Evolutionary conservation across 306 rosid species (phyloP), one percentile per base, ranked within the genome.

Genomic region (Vachellia pachyceras): DNA sequence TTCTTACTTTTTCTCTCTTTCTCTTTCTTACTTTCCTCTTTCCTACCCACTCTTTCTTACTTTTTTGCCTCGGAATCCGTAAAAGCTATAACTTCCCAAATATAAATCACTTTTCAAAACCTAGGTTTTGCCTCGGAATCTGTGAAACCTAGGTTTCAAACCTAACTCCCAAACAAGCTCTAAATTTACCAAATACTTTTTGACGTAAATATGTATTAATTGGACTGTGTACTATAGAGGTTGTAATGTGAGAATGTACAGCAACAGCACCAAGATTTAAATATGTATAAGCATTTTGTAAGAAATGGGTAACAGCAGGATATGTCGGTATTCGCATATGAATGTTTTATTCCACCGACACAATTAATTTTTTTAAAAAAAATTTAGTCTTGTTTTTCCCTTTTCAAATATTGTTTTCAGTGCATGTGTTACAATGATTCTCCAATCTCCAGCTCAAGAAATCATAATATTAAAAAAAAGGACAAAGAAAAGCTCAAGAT

Each of bases 341-440:
- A 5, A 69, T 42, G 63, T 39, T 72, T 73, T 52, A 41, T 73
- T 65, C 70, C 80, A 78, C 86, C 83, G 80, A 83, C 83, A 73
- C 83, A 50, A 33, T 15, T 47, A 2, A 13, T 49, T 52, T 0
- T 18, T 52, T 54, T 54, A n/a, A n/a, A n/a, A n/a, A n/a, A n/a
- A n/a, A n/a, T n/a, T n/a, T n/a, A n/a, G 7, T 50, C 7, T 7
- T 40, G 9, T 18, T 66, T 44, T 10, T 22, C 1, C 3, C 8
- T 29, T 64, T 35, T 60, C 22, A 20, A 68, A 40, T 15, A 39
- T 49, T 29, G 15, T 63, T 61, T 63, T 10, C 50, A 14, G 61
- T 39, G 44, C 75, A 77, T 47, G 68, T 40, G 41, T 44, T 76
- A 45, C 40, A 20, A 52, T 44, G 77, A 76, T 77, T 72, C 49